A percentile compares a stretch with the other conserved stretches of the same genome.
phyloP scores from a whole-genome alignment of 768 basidiomycete species.

The Lyophyllum semitale region DNA sequence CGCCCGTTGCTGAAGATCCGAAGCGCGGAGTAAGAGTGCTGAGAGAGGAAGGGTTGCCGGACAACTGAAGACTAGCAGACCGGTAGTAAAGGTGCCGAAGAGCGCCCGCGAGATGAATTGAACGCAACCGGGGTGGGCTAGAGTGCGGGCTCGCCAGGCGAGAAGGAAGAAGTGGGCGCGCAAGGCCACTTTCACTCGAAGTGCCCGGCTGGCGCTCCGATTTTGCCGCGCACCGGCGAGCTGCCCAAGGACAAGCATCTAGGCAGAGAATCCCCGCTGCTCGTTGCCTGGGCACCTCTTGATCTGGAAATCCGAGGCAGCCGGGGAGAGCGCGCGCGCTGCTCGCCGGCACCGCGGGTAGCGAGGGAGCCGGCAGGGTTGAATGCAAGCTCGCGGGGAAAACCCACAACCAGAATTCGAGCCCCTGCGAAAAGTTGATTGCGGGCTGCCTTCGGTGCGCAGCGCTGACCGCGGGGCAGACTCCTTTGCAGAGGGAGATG shows the following conservation, averaged over 20 bases:
- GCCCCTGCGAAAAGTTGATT: slow-evolving; percentile 35
- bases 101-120: slow-evolving; percentile 36
- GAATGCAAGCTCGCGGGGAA: slow-evolving; percentile 19
- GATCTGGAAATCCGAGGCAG: slow-evolving; percentile 24
- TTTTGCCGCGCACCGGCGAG: slow-evolving; percentile 40
- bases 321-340: slow-evolving; percentile 36
- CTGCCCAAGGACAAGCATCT: slow-evolving; percentile 42
- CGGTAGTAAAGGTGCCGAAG: slow-evolving; percentile 27
- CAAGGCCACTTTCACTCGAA: slow-evolving; percentile 30
- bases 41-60: too few relatives aligned
- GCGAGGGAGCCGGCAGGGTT: slow-evolving; percentile 19
- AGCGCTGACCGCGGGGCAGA: slow-evolving; percentile 23
- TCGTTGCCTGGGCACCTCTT: slow-evolving; percentile 27
- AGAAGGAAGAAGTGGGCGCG: slow-evolving; percentile 32
- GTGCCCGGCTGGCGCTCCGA: slow-evolving; percentile 22
- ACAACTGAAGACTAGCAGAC: too few relatives aligned
- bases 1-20: too few relatives aligned
- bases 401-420: slow-evolving; percentile 24
- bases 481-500: too few relatives aligned
- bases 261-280: slow-evolving; percentile 28
- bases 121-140: slow-evolving; percentile 15
- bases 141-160: slow-evolving; percentile 26
- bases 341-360: slow-evolving; percentile 38
- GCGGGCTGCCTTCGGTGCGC: slow-evolving; percentile 28
- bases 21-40: too few relatives aligned